Evolutionary conservation across 768 basidiomycete species (phyloP).

Genomic region (Artomyces pyxidatus): DNA sequence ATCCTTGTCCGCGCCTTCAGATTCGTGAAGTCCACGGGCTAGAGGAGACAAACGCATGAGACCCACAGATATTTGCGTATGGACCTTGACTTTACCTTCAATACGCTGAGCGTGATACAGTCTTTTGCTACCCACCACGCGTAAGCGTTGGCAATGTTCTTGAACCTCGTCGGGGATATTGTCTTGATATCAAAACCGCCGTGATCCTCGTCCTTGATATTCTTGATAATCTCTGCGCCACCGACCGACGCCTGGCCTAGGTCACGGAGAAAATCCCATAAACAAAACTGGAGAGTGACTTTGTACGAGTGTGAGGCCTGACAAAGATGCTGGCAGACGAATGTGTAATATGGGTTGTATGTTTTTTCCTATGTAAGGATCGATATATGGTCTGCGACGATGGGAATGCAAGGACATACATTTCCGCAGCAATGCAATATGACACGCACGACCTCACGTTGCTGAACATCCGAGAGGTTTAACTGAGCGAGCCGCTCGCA

Average conservation of each 20-base stretch:
- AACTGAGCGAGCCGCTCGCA: conserved; percentile 84
- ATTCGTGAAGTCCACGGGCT: conserved; percentile 84
- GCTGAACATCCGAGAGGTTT: conserved; percentile 80
- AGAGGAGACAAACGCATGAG: background rate
- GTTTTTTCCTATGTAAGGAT: conserved; percentile 59
- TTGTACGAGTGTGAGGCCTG: conserved; percentile 72
- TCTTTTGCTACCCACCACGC: conserved; percentile 94
- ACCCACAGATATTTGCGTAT: background rate
- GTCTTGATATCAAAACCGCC: conserved; percentile 38
- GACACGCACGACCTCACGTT: conserved; percentile 91
- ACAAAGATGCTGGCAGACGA: conserved; percentile 81
- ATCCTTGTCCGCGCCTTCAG: conserved; percentile 53
- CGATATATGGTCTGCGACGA: conserved; percentile 4
- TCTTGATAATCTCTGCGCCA: conserved; percentile 69
- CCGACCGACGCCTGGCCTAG: conserved; percentile 81
- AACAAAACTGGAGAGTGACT: conserved; percentile 87
- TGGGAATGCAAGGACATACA: conserved; percentile 34
- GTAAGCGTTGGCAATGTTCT: conserved; percentile 77
- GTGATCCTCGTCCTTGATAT: conserved; percentile 38
- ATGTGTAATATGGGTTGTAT: conserved; percentile 94
- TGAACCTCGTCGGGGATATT: conserved; percentile 48
- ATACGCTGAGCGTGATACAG: conserved; percentile 58
- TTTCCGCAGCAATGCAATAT: conserved; percentile 88
- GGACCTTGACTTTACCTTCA: conserved; percentile 55
- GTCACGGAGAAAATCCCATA: conserved; percentile 96